Evolutionary conservation across 148 eudicot genomes (phyloP), one percentile per base, ranked within the genome.

Genomic region (Nyssa sinensis): DNA sequence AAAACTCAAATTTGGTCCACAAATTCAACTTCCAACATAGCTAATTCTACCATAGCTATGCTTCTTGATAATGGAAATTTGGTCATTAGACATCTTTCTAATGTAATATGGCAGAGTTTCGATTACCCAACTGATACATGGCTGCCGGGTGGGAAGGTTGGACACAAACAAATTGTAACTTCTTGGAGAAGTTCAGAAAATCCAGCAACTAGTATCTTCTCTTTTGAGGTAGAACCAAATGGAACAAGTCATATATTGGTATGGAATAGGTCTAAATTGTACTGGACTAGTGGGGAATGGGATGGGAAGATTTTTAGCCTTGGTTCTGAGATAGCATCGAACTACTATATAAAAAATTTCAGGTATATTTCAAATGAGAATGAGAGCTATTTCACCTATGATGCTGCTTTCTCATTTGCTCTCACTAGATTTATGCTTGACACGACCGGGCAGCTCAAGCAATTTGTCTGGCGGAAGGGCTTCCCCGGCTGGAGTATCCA

Each of bases 311-410:
- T 9, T 39, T 39, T 39, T 12, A 7, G 44, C 9, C 44, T 39
- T 39, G 44, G 44, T 39, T 12, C 44, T 7, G 44, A 39, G 44
- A 39, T 12, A 39, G 75, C 80, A 70, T 37, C 58, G 74, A 84
- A 79, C 69, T n/a, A n/a, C n/a, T 83, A 75, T 69, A 79, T 79
- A 1, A 86, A 78, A 28, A 73, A 88, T 68, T 88, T 86, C 25
- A 88, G 87, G 70, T 39, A 39, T 39, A 12, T 39, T 0, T 39
- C 7, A 6, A 39, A 39, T 39, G 44, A 39, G 44, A 39, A 6
- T 3, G 44, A 39, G 11, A 39, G 11, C 44, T 39, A 39, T 6
- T 39, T 39, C 44, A 39, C 44, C 7, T 39, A 3, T 9, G 7
- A 39, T 7, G 11, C 9, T 7, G 11, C 1, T 39, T 12, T 12